Conservation (phyloP, 1,284 basidiomycete genomes). For the Ustilago lituana region DNA sequence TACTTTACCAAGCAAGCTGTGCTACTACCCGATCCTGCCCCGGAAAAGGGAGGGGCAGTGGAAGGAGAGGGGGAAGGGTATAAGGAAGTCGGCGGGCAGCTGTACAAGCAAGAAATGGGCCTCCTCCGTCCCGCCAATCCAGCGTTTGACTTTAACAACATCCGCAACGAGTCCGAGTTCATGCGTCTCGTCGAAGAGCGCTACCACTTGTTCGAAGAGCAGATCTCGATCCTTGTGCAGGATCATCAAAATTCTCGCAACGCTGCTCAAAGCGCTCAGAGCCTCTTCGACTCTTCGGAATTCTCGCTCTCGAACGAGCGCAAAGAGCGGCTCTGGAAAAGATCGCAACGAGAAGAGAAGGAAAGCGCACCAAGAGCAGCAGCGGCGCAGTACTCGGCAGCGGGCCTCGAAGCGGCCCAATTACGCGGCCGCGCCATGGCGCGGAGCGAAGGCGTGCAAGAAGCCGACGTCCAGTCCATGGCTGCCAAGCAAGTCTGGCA, state of each 20-base stretch:
- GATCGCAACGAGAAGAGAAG: not conserved
- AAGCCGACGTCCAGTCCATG: constrained; percentile 64
- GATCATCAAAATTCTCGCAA: constrained; percentile 8
- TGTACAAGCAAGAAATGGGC: constrained; percentile 32
- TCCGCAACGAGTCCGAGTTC: constrained; percentile 80
- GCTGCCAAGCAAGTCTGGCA: constrained; percentile 93
- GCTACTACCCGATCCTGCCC: constrained; percentile 51
- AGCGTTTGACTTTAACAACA: constrained; percentile 76
- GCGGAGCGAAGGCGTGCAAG: constrained; percentile 40
- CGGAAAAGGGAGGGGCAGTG: not conserved
- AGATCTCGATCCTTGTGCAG: constrained; percentile 28
- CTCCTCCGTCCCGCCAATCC: constrained; percentile 27
- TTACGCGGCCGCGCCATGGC: constrained; percentile 55
- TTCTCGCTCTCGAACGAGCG: constrained; percentile 10
- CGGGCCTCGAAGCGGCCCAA: constrained; percentile 51
- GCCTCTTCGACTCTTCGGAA: not conserved
- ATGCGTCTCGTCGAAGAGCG: constrained; percentile 80
- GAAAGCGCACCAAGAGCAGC: no score
- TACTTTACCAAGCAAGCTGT: constrained; percentile 76
- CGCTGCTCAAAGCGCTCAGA: constrained; percentile 6
- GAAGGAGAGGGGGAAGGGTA: not conserved
- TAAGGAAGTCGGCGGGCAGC: constrained; percentile 12
- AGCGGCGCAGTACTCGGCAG: constrained; percentile 37
- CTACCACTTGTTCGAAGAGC: constrained; percentile 64
- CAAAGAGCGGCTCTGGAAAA: no score